Conservation (phyloP, 1,284 basidiomycete species). For the Cryptococcus amylolentus region DNA sequence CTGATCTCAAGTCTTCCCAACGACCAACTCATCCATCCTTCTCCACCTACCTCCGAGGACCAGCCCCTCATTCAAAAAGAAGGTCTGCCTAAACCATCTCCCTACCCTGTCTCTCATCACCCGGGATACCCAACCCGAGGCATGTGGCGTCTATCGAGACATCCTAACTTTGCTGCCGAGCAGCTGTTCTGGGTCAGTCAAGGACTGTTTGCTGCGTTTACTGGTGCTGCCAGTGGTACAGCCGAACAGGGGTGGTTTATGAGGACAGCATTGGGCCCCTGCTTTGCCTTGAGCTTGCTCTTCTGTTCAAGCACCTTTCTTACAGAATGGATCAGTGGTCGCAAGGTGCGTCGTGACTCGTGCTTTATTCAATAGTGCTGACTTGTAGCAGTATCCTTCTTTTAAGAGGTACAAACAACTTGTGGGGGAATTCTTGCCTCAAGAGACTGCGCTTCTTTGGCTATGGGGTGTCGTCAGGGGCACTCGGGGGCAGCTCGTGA, state of each 20-base stretch:
- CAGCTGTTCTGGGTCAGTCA: conserved; percentile 73
- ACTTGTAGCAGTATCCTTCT: conserved; percentile 58
- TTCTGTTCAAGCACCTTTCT: conserved; percentile 71
- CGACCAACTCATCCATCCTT: conserved; percentile 9
- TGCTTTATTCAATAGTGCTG: background rate
- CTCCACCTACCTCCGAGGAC: conserved; percentile 1
- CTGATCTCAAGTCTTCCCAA: conserved; percentile 21
- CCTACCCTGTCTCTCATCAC: conserved; percentile 55
- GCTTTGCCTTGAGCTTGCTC: conserved; percentile 47
- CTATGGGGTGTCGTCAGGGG: conserved; percentile 35
- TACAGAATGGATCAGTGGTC: conserved; percentile 71
- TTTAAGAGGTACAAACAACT: conserved; percentile 71
- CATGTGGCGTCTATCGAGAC: conserved; percentile 78
- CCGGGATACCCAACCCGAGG: conserved; percentile 82
- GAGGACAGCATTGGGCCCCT: conserved; percentile 29
- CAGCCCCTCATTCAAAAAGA: conserved; percentile 8
- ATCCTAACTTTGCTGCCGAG: conserved; percentile 89
- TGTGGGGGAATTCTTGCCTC: conserved; percentile 76
- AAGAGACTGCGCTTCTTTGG: conserved; percentile 52
- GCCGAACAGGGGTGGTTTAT: conserved; percentile 25
- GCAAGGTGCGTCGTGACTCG: conserved; percentile 53
- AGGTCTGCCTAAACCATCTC: conserved; percentile 16
- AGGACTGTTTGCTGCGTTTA: conserved; percentile 37
- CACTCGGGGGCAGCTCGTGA: background rate
- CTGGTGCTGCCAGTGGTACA: conserved; percentile 23